phyloP scores from a whole-genome alignment of 768 basidiomycete species.

The Hericium rajendrae region DNA sequence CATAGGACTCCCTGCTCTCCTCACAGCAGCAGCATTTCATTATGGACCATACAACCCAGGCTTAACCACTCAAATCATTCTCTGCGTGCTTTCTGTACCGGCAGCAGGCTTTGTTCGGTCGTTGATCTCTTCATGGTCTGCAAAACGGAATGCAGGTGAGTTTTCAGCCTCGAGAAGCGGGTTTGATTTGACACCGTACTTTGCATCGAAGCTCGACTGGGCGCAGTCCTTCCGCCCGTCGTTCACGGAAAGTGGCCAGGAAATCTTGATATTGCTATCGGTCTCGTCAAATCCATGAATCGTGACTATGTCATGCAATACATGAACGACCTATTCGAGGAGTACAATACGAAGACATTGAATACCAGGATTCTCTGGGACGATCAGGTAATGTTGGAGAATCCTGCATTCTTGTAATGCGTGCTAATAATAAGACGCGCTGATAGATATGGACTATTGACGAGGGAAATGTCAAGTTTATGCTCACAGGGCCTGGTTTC shows the following conservation, averaged over 20 bases:
- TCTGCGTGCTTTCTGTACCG: no score
- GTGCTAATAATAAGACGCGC: neutral
- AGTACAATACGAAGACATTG: constrained; percentile 61
- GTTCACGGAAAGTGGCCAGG: constrained; percentile 69
- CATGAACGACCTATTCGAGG: constrained; percentile 56
- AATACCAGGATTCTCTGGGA: constrained; percentile 62
- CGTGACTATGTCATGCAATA: constrained; percentile 54
- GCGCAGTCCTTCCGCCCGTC: constrained; percentile 43
- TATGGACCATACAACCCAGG: no score
- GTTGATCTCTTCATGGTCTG: no score
- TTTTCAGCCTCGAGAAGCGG: no score
- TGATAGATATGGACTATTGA: constrained; percentile 66
- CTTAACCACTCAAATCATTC: no score
- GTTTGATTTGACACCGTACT: no score
- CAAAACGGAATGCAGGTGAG: no score
- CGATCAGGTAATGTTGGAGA: constrained; percentile 42
- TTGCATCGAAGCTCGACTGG: constrained; percentile 19
- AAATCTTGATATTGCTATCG: constrained; percentile 60
- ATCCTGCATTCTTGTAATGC: neutral
- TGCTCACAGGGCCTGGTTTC: constrained; percentile 52
- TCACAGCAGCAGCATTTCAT: no score
- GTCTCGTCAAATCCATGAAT: constrained; percentile 44
- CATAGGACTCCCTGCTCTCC: no score
- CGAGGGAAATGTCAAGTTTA: constrained; percentile 55
- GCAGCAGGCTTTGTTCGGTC: no score